A percentile compares a stretch with the other conserved stretches of the same genome.
phyloP scores from a whole-genome alignment of 1,284 basidiomycete genomes.

The Exobasidium rhododendri region DNA sequence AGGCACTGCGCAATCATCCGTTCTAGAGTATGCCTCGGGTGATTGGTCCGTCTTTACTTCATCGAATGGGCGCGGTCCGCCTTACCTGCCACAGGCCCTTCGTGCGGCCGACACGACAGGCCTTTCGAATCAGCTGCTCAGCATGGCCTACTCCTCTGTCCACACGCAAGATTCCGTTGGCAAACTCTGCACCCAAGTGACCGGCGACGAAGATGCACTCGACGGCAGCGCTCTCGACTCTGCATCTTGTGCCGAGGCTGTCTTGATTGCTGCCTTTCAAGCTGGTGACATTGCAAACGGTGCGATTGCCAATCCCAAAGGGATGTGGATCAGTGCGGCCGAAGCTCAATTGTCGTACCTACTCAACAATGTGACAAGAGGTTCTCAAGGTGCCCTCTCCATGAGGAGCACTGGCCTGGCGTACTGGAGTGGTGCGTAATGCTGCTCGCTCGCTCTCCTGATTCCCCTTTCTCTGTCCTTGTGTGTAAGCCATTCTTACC shows the following conservation, averaged over 20 bases:
- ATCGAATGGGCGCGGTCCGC: constrained; percentile 28
- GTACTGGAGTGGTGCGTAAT: constrained; percentile 41
- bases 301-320: constrained; percentile 19
- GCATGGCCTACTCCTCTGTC: constrained; percentile 40
- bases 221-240: constrained; percentile 45
- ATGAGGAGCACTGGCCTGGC: constrained; percentile 36
- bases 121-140: constrained; percentile 20
- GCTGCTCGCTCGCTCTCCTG: constrained; percentile 8
- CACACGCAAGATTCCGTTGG: constrained; percentile 37
- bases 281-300: constrained; percentile 33
- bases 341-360: constrained; percentile 70
- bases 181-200: constrained; percentile 40
- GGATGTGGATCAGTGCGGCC: constrained; percentile 66
- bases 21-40: constrained; percentile 43
- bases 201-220: constrained; percentile 38
- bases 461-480: not conserved
- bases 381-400: constrained; percentile 54
- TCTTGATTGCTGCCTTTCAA: constrained; percentile 42
- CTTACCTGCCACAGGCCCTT: constrained; percentile 27
- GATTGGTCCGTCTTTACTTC: constrained; percentile 36
- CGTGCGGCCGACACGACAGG: not conserved
- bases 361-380: constrained; percentile 63
- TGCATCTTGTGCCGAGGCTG: constrained; percentile 41
- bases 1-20: constrained; percentile 42
- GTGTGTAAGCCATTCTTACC: not conserved